Evolutionary conservation across 2,329 filamentous ascomycete species (phyloP).

Genomic region (Aureobasidium sp.): DNA sequence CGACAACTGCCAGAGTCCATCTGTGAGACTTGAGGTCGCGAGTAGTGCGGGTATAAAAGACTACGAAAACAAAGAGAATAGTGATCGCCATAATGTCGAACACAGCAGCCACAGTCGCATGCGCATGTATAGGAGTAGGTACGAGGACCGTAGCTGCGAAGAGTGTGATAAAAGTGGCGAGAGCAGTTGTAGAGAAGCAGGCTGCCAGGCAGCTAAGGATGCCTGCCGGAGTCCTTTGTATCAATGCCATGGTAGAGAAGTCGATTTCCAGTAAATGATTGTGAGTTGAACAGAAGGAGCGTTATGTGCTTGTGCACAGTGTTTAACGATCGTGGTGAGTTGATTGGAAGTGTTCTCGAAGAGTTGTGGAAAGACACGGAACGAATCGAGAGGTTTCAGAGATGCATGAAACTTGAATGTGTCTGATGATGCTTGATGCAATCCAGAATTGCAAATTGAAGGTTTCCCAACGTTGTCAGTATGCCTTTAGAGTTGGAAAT

Average conservation of each 20-base stretch:
- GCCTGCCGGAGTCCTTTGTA: constrained; percentile 2
- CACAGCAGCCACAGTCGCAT: constrained; percentile 19
- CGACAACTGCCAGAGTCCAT: not conserved
- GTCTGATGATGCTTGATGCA: not conserved
- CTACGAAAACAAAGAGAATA: constrained; percentile 14
- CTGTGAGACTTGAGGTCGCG: not conserved
- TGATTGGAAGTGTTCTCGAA: not conserved
- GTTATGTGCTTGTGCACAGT: not conserved
- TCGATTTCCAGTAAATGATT: not conserved
- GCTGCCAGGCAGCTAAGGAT: constrained; percentile 13
- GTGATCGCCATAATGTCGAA: constrained; percentile 19
- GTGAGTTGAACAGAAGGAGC: not conserved
- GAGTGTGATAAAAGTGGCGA: constrained; percentile 10
- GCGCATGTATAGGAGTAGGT: not conserved
- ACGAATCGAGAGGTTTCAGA: not conserved
- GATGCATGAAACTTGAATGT: constrained; percentile 2
- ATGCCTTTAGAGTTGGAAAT: not conserved
- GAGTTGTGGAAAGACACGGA: not conserved
- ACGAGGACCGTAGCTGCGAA: constrained; percentile 16
- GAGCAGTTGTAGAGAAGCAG: constrained; percentile 5
- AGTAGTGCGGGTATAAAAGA: constrained; percentile 10
- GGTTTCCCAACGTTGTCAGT: not conserved
- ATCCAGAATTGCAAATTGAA: not conserved
- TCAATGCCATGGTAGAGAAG: not conserved
- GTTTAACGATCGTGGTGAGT: not conserved